Evolutionary conservation across 2,329 filamentous ascomycete genomes (phyloP).

Genomic region (Lecanoromycetidae sp.): DNA sequence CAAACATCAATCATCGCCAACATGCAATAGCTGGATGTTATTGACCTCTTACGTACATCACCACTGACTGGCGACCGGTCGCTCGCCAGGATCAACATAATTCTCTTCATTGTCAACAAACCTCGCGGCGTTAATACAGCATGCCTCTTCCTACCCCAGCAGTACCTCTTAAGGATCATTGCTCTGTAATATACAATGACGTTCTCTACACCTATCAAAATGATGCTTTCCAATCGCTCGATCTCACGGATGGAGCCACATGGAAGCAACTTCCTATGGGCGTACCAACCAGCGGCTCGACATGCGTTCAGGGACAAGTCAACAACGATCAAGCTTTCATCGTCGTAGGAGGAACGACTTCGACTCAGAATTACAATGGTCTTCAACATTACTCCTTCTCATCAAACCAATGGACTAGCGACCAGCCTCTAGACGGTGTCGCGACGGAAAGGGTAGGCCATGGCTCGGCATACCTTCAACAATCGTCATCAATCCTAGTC

Average conservation of each 20-base stretch:
- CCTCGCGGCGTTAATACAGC: neutral
- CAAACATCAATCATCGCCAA: neutral
- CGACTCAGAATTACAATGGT: constrained; percentile 52
- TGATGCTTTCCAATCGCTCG: constrained; percentile 61
- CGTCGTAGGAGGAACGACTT: constrained; percentile 63
- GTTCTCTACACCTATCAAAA: constrained; percentile 74
- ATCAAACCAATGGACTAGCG: constrained; percentile 45
- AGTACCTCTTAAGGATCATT: constrained; percentile 60
- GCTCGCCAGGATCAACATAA: constrained; percentile 2
- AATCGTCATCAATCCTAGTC: constrained; percentile 59
- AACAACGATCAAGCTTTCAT: constrained; percentile 54
- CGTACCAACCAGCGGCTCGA: constrained; percentile 58
- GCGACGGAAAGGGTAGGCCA: constrained; percentile 63
- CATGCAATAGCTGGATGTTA: constrained; percentile 2
- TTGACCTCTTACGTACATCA: neutral
- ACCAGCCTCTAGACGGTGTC: constrained; percentile 39
- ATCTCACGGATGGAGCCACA: constrained; percentile 53
- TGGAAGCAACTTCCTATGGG: constrained; percentile 59
- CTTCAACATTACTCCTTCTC: constrained; percentile 57
- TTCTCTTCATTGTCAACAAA: neutral
- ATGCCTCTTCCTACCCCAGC: constrained; percentile 66
- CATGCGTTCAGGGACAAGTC: constrained; percentile 61
- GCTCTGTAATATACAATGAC: constrained; percentile 68
- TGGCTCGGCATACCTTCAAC: constrained; percentile 60
- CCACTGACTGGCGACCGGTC: constrained; percentile 3